phyloP scores from a whole-genome alignment of 2,329 filamentous ascomycete species.

The Nothophaeocryptopus gaeumannii region DNA sequence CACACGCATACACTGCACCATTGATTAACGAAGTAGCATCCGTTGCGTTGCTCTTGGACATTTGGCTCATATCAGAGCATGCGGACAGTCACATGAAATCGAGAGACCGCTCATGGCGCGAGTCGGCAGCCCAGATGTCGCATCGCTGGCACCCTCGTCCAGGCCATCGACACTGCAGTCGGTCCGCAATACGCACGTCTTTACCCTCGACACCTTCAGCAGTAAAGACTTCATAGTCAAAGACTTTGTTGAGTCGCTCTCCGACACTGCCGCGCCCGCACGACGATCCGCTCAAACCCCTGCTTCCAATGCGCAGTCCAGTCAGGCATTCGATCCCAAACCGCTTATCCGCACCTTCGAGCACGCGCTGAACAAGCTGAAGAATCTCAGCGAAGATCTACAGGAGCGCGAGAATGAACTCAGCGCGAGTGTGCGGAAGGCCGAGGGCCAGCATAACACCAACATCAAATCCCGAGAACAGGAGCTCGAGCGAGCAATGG shows the following conservation, averaged over 20 bases:
- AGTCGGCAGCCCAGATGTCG: conserved; percentile 36
- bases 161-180: conserved; percentile 29
- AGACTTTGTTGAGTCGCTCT: conserved; percentile 92
- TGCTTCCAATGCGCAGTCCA: conserved; percentile 31
- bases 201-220: conserved; percentile 74
- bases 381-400: conserved; percentile 73
- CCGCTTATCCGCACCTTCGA: conserved; percentile 95
- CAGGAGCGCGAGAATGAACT: conserved; percentile 89
- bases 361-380: conserved; percentile 66
- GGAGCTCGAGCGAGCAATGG: conserved; percentile 89
- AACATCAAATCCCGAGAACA: conserved; percentile 83
- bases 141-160: conserved; percentile 42
- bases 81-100: background rate
- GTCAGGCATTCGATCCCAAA: conserved; percentile 78
- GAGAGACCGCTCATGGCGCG: conserved; percentile 13
- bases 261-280: conserved; percentile 75
- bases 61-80: too few species aligned
- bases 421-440: conserved; percentile 81
- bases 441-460: conserved; percentile 86
- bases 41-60: too few species aligned
- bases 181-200: conserved; percentile 46
- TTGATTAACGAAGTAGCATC: too few species aligned
- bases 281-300: conserved; percentile 67
- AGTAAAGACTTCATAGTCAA: conserved; percentile 88
- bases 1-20: too few species aligned